phyloP scores from a whole-genome alignment of 495 filamentous ascomycete species.

The Trypethelium eluteriae region DNA sequence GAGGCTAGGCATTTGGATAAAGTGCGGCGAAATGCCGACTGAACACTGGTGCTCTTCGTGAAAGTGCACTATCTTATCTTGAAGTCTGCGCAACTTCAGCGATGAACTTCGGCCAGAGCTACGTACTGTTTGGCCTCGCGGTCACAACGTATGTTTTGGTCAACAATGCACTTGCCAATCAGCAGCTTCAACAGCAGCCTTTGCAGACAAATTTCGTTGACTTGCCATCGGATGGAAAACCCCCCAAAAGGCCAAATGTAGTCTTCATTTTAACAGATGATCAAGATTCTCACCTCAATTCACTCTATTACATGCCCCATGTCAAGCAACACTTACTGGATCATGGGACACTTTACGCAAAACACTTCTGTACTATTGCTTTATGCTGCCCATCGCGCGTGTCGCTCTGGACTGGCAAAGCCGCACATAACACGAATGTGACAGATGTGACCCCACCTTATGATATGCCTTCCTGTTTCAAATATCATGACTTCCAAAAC shows the following conservation, averaged over 20 bases:
- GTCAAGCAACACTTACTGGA: slow-evolving; percentile 30
- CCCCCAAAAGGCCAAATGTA: slow-evolving; percentile 23
- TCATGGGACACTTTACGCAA: slow-evolving; percentile 25
- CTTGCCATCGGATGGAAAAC: background rate
- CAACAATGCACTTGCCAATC: background rate
- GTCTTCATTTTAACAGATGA: slow-evolving; percentile 35
- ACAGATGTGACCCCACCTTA: slow-evolving; percentile 56
- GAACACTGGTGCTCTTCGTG: too few relatives aligned
- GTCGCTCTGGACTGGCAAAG: slow-evolving; percentile 49
- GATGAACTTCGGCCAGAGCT: too few relatives aligned
- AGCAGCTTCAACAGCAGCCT: background rate
- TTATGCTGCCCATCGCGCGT: slow-evolving; percentile 35
- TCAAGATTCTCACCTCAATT: slow-evolving; percentile 31
- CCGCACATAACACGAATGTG: slow-evolving; percentile 68
- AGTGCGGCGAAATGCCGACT: too few relatives aligned
- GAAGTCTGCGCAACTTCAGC: too few relatives aligned
- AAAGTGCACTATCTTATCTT: too few relatives aligned
- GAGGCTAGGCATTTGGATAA: too few relatives aligned
- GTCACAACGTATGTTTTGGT: too few relatives aligned
- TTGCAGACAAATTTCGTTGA: background rate
- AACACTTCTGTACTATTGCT: slow-evolving; percentile 31
- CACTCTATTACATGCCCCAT: slow-evolving; percentile 29
- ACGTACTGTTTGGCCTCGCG: too few relatives aligned
- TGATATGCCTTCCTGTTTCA: slow-evolving; percentile 18
- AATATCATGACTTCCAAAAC: background rate